These are phyloP conservation scores for Acer negundo DNA, from an alignment of 345 rosid species.

Conservation along the genomic window DNA sequence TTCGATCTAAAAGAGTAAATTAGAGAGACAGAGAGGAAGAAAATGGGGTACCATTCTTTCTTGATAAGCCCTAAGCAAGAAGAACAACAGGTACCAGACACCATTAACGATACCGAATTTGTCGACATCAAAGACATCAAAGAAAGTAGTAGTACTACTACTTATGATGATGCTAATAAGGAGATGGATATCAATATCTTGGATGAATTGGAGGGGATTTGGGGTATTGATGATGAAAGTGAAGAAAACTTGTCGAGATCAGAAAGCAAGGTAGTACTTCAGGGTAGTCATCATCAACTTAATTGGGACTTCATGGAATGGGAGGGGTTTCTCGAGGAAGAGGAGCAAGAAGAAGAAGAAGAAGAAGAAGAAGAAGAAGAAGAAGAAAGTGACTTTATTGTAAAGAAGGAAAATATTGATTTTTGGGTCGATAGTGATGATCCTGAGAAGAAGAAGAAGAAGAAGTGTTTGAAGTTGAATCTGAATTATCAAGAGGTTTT, in stretches of 20 bases:
- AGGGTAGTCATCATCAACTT: constrained; percentile 8
- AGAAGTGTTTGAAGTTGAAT: constrained; percentile 52
- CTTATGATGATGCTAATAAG: background rate
- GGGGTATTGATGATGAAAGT: constrained; percentile 25
- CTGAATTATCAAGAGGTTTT: constrained; percentile 74
- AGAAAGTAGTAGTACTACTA: background rate
- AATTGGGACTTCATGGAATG: constrained; percentile 46
- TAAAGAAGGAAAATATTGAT: constrained; percentile 38
- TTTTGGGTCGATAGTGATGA: constrained; percentile 8
- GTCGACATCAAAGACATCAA: constrained; percentile 16
- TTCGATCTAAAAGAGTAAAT: background rate
- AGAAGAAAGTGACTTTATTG: constrained; percentile 11
- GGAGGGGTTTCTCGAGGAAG: constrained; percentile 31
- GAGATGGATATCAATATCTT: constrained; percentile 22
- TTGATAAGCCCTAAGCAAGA: constrained; percentile 48
- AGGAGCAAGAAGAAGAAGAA: constrained; percentile 30
- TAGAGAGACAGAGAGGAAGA: background rate
- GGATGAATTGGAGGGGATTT: constrained; percentile 36
- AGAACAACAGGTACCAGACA: constrained; percentile 37
- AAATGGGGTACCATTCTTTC: constrained; percentile 36
- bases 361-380: constrained; percentile 13
- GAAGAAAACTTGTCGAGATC: constrained; percentile 20
- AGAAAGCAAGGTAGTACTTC: background rate
- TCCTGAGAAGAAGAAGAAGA: constrained; percentile 38
- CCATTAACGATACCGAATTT: constrained; percentile 6